Conservation (phyloP, 768 basidiomycete genomes). For the Terana coerulea region DNA sequence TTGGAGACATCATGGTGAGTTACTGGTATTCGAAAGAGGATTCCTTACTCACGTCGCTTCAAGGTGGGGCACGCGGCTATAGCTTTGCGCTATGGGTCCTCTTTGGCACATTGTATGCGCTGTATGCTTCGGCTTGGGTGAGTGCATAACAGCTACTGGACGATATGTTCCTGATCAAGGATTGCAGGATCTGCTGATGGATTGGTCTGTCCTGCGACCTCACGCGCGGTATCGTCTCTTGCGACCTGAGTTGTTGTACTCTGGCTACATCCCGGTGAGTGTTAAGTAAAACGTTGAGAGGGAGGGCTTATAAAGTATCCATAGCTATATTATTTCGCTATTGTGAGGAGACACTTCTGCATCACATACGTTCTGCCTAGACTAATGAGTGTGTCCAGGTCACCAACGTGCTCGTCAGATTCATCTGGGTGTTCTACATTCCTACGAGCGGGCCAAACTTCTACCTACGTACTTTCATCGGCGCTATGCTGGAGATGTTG, state of each 20-base stretch:
- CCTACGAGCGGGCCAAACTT: constrained; percentile 45
- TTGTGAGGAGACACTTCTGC: constrained; percentile 41
- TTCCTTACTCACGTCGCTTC: constrained; percentile 2
- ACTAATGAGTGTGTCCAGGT: constrained; percentile 37
- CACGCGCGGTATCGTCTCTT: constrained; percentile 57
- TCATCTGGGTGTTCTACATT: constrained; percentile 80
- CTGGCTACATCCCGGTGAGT: constrained; percentile 53
- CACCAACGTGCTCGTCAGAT: constrained; percentile 71
- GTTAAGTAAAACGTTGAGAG: neutral
- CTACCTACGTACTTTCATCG: constrained; percentile 61
- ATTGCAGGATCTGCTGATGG: constrained; percentile 78
- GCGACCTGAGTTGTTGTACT: constrained; percentile 73
- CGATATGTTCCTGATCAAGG: neutral
- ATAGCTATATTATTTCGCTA: constrained; percentile 75
- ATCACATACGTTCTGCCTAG: neutral
- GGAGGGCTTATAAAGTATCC: neutral
- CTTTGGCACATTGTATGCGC: constrained; percentile 54
- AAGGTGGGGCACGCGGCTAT: constrained; percentile 36
- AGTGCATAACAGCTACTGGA: constrained; percentile 18
- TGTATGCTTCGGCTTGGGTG: constrained; percentile 81
- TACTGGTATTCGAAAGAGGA: neutral
- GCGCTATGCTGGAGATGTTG: constrained; percentile 69
- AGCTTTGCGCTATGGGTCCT: constrained; percentile 70
- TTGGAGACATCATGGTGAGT: constrained; percentile 68
- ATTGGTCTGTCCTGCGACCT: constrained; percentile 81